Evolutionary conservation across 1,139 yeast species (phyloP), one percentile per base, ranked within the genome.

Genomic region (Yamadazyma dendronema): DNA sequence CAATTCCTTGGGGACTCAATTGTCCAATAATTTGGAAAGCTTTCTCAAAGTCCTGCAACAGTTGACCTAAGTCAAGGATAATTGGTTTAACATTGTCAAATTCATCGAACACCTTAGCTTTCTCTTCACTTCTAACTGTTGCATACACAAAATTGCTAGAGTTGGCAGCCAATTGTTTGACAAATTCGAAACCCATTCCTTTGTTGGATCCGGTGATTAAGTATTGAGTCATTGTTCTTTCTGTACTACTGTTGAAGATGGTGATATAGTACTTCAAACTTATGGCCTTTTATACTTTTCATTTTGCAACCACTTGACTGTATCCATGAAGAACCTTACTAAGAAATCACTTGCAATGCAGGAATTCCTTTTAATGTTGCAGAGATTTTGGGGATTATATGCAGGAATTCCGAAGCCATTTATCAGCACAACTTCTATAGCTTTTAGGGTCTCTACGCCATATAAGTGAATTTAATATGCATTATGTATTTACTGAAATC

Each of bases 181-280:
- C 48, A 4, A 50, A 33, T 12, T 27, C 39, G 24, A 44, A 42
- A 4, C 61, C 61, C 31, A 56, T 45, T 10, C 61, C 61, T 40
- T 56, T 44, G 41, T 48, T 52, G 9, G 46, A 54, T 21, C 59
- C 59, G 24, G 53, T 42, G 15, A 56, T 38, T 17, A 56, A 49
- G 37, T 50, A 53, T 37, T 19, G 16, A 22, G 23, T 13, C 24
- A 30, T 30, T 30, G 22, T n/a, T n/a, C n/a, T n/a, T n/a, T n/a
- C n/a, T n/a, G n/a, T n/a, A n/a, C n/a, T n/a, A n/a, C 7, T 27
- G 30, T 17, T n/a, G 27, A 11, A 7, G 8, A 24, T 8, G 8
- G n/a, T 8, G 11, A 11, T 7, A 12, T 8, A 11, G 27, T 8
- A 24, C 5, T n/a, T 24, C 12, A n/a, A 24, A 24, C 27, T 24